These are phyloP conservation scores for Entophlyctis helioformis DNA, from an alignment of 192 early-diverging fungal genomes.

Conservation along the genomic window DNA sequence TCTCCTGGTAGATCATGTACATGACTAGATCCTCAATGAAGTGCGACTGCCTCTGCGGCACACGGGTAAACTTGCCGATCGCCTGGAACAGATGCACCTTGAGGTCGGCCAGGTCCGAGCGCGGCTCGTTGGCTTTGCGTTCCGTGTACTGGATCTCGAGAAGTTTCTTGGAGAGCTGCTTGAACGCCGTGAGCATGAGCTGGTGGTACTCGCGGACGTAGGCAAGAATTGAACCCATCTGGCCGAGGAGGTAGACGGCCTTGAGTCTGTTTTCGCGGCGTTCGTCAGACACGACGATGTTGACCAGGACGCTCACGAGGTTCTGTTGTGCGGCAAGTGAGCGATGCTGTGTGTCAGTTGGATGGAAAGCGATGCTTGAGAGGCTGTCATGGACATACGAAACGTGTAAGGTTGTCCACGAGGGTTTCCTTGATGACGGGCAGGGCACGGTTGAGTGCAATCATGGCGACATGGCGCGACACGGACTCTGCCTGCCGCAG, in stretches of 20 bases:
- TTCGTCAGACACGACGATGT: constrained; percentile 37
- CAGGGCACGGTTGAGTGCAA: constrained; percentile 26
- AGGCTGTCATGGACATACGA: too few species aligned
- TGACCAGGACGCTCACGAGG: constrained; percentile 23
- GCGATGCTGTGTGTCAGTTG: too few species aligned
- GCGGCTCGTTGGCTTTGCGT: too few species aligned
- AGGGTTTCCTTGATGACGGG: constrained; percentile 39
- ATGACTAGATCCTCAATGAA: constrained; percentile 34
- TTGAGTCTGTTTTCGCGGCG: constrained; percentile 36
- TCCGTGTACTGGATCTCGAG: constrained; percentile 32
- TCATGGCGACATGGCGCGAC: constrained; percentile 37
- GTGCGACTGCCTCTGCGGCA: constrained; percentile 16
- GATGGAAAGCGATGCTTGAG: too few species aligned
- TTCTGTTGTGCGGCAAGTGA: constrained; percentile 8
- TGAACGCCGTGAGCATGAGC: constrained; percentile 29
- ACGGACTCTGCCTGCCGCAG: constrained; percentile 38
- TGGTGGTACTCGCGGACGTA: constrained; percentile 30
- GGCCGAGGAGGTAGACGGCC: constrained; percentile 35
- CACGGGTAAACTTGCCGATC: constrained; percentile 33
- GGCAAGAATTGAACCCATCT: constrained; percentile 29
- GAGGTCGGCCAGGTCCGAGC: too few species aligned
- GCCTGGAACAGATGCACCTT: constrained; percentile 37
- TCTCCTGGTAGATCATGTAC: constrained; percentile 33
- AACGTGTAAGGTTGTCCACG: constrained; percentile 32
- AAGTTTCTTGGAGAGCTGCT: constrained; percentile 25